Base-by-base conservation (phyloP, 257 asterid species). In the Marsdenia floribunda region DNA sequence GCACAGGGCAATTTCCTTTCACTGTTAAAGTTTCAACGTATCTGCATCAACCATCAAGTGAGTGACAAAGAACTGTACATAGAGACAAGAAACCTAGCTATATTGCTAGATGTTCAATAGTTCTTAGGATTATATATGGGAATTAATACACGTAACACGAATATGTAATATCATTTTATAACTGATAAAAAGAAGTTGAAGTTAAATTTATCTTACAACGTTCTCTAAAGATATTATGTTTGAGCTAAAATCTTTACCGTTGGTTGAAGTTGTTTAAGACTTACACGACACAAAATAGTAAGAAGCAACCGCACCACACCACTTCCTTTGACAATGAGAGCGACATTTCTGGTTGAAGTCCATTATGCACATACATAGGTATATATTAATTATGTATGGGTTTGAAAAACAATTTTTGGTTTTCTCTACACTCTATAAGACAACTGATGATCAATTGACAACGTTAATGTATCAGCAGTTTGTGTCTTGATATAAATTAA, bases 331-430 rank as follows among this genome's bases (percentile, higher is more conserved):
- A 60, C 38, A 60, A 29, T 29, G 69, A 63, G 47, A 35, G 46
- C 13, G 69, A 63, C 69, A 33, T 35, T 35, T 63, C 69, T 63
- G 69, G 46, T 63, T 35, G 13, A 63, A 63, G 24, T 63, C 47
- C 69, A 63, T 16, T 63, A 33, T 40, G 7, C 7, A 40, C 0
- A 5, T 40, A 40, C 7, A 8, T 38, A 38, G 42, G 42, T 38
- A 5, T 38, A 5, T 18, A 19, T 47, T n/a, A n/a, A 50, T 53
- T 29, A 29, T 29, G 33, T 29, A 53, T 14, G 22, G 18, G 22
- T 63, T 63, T 33, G 44, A 33, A n/a, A n/a, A 33, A 21, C 8
- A 60, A 29, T 1, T 29, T 53, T 33, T 3, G n/a, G 6, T 63
- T 33, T 63, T 15, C 35, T 63, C 68, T 33, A n/a, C n/a, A n/a